Evolutionary conservation across 768 basidiomycete species (phyloP), one percentile per base, ranked within the genome.

Genomic region (Tricholoma hemisulphureum): DNA sequence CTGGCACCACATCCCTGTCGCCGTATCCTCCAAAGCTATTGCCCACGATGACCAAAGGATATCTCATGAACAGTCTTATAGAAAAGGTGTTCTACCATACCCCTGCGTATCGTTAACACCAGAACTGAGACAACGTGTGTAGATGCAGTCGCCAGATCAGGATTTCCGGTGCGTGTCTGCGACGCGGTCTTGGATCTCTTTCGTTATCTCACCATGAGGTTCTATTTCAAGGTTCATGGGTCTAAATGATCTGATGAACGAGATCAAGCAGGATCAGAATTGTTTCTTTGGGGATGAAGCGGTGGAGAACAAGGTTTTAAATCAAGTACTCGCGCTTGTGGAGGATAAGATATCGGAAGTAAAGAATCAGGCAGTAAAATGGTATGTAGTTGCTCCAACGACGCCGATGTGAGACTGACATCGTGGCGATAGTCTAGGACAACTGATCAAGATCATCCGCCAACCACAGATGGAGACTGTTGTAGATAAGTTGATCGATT

Each of bases 311-410:
- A 91, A 89, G 69, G 86, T 96, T 51, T 80, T 96, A 48, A 84
- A 83, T 39, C 86, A 90, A 70, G 94, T 98, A 1, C 79, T 98
- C 41, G 78, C 84, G 31, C 82, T 98, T 18, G 88, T 98, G 4
- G 90, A 92, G 68, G 97, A 99, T 75, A 89, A 88, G 73, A 98
- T 95, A 63, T 94, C 94, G 7, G 97, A 99, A 77, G 97, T 98
- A 62, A 98, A 98, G 80, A 97, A 97, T 67, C 89, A 93, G 71
- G 93, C 94, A 2, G 96, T 97, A 10, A 94, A 95, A 77, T 95
- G 94, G 96, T 91, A 64, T 53, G 82, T 69, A 20, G 35, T 32
- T 21, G 28, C 21, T 49, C 43, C 34, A 21, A 21, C 32, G 2
- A 45, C n/a, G n/a, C 23, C 8, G n/a, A 29, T 14, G 16, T 0